phyloP scores from a whole-genome alignment of 2,329 filamentous ascomycete genomes.

The Fusarium tuaranense region DNA sequence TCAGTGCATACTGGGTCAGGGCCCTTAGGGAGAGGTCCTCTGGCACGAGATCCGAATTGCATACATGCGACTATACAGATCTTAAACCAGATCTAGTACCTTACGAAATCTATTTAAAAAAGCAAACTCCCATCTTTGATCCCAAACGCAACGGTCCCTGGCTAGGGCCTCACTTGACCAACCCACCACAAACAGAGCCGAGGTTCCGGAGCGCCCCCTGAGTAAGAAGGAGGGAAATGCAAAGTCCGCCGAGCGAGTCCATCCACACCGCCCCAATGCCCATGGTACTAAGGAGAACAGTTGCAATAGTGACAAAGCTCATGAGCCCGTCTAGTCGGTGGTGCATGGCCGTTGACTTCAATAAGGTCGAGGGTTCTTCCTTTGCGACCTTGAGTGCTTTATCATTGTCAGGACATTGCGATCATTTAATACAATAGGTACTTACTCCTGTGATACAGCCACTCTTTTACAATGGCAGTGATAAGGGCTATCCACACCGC shows the following conservation, averaged over 20 bases:
- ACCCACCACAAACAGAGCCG: neutral
- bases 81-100: neutral
- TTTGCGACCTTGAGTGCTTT: neutral
- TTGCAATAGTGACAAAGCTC: neutral
- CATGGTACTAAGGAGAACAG: neutral
- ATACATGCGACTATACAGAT: neutral
- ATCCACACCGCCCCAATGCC: neutral
- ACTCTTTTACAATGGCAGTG: neutral
- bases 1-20: no score
- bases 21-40: neutral
- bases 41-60: neutral
- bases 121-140: neutral
- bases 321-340: neutral
- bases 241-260: neutral
- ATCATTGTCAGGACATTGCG: neutral
- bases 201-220: neutral
- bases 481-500: neutral
- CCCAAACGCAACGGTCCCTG: no score
- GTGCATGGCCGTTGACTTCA: neutral
- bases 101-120: neutral
- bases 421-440: no score
- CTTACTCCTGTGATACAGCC: neutral
- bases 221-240: neutral
- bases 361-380: neutral
- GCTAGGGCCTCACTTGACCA: neutral